Percentiles rank a stretch among this genome's conserved stretches.
Conservation (phyloP, 192 early-diverging fungal species). For the Backusella psychrophila region DNA sequence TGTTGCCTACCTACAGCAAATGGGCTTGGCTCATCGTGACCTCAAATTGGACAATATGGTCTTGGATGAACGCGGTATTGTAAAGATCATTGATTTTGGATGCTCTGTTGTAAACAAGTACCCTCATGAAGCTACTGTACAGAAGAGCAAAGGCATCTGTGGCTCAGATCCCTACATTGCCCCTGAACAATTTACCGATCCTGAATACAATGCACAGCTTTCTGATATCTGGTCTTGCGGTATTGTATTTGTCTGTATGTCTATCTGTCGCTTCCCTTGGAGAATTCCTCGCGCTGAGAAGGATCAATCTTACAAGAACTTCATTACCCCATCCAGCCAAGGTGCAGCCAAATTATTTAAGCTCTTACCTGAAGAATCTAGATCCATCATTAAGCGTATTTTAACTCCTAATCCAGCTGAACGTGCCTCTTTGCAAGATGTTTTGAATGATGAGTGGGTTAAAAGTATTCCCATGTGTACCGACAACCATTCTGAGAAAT, state of each 20-base stretch:
- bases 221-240: conserved; percentile 92
- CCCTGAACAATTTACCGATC: conserved; percentile 76
- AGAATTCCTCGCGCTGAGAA: conserved; percentile 51
- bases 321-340: conserved; percentile 38
- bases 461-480: conserved; percentile 56
- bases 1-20: conserved; percentile 73
- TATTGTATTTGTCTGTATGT: conserved; percentile 85
- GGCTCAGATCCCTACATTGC: conserved; percentile 98
- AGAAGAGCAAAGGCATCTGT: conserved; percentile 61
- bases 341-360: conserved; percentile 53
- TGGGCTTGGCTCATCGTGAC: conserved; percentile 84
- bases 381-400: conserved; percentile 60
- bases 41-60: conserved; percentile 86
- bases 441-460: conserved; percentile 80
- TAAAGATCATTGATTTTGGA: conserved; percentile 93
- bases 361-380: conserved; percentile 56
- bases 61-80: conserved; percentile 64
- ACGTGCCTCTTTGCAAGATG: conserved; percentile 61
- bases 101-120: conserved; percentile 83
- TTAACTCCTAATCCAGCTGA: conserved; percentile 57
- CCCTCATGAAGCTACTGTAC: conserved; percentile 65
- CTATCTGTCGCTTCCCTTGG: conserved; percentile 75
- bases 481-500: not conserved
- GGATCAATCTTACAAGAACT: conserved; percentile 62
- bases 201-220: conserved; percentile 76